These are phyloP conservation scores for Iris pallida DNA, from an alignment of 116 monocot genomes.

Conservation along the genomic window DNA sequence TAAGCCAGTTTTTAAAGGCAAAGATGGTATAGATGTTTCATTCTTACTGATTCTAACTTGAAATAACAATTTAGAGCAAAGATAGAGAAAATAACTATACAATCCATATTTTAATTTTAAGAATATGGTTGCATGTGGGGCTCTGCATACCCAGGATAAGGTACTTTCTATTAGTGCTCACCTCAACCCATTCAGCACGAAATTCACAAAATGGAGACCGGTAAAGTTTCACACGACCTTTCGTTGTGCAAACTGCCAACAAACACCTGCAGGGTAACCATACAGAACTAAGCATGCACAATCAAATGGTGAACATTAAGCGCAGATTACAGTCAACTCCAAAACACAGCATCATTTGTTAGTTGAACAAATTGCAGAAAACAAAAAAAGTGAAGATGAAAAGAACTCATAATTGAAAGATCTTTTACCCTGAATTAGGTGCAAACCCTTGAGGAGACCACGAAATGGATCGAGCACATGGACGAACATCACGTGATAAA, in stretches of 20 bases:
- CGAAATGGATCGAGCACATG: conserved; percentile 81
- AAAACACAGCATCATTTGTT: too few relatives aligned
- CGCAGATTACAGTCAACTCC: too few relatives aligned
- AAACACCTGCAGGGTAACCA: conserved; percentile 53
- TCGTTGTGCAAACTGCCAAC: conserved; percentile 75
- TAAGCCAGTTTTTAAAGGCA: too few relatives aligned
- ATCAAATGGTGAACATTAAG: neutral
- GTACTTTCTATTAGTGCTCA: conserved; percentile 17
- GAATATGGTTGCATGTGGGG: too few relatives aligned
- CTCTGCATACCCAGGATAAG: neutral
- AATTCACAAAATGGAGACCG: conserved; percentile 71
- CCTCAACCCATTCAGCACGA: conserved; percentile 78
- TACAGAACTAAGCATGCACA: neutral
- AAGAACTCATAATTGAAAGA: neutral
- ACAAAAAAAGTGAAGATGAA: neutral
- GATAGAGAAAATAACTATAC: too few relatives aligned
- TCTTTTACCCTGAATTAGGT: conserved; percentile 58
- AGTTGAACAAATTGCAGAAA: too few relatives aligned
- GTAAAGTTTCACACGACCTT: conserved; percentile 77
- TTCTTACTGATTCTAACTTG: too few relatives aligned
- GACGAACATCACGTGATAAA: conserved; percentile 51
- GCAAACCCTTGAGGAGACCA: conserved; percentile 88
- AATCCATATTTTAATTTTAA: too few relatives aligned
- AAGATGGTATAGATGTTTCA: too few relatives aligned
- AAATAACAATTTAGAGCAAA: too few relatives aligned